Conservation (phyloP, 257 asterid genomes). For the Voacanga thouarsii region DNA sequence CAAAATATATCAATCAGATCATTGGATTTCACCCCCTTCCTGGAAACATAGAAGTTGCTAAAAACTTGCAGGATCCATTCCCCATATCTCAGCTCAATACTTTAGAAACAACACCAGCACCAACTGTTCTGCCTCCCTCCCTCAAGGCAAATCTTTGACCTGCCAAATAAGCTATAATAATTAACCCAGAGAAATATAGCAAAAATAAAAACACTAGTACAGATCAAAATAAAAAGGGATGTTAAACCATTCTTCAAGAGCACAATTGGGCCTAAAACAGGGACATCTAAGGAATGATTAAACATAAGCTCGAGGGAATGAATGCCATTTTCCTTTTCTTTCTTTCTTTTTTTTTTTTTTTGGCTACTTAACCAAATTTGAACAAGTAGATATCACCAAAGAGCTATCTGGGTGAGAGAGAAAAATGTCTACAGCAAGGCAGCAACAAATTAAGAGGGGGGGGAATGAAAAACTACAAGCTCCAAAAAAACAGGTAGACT, state of each 20-base stretch:
- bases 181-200: not conserved
- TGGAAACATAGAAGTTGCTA: not conserved
- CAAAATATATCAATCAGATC: not conserved
- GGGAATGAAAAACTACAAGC: not conserved
- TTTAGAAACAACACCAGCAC: constrained; percentile 97
- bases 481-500: not conserved
- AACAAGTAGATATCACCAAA: not conserved
- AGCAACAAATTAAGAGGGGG: not conserved
- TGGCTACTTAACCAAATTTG: not conserved
- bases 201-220: not conserved
- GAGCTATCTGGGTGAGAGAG: not conserved
- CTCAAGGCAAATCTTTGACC: constrained; percentile 99
- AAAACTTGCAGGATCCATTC: not conserved
- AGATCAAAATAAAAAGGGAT: no score
- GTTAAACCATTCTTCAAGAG: not conserved
- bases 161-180: constrained; percentile 26
- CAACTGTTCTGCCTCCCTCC: constrained; percentile 98
- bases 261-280: not conserved
- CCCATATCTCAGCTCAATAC: constrained; percentile 51
- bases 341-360: no score
- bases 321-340: no score
- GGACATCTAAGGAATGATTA: not conserved
- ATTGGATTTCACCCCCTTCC: not conserved
- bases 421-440: not conserved
- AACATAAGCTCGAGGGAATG: not conserved